These are phyloP conservation scores for Solanum sparsipilum DNA, from an alignment of 257 asterid species.

Conservation along the genomic window DNA sequence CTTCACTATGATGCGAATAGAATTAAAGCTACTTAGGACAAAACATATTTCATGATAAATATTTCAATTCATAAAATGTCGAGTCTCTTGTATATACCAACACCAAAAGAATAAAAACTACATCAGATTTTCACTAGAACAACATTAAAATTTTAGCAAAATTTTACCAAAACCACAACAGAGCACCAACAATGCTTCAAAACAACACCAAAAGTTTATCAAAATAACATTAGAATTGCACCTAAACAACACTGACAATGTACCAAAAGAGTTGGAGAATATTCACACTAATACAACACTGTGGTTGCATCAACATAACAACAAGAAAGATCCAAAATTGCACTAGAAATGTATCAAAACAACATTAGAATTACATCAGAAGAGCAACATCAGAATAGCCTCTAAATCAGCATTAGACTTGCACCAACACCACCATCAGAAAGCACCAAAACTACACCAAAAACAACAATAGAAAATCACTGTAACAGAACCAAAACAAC, in stretches of 20 bases:
- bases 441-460: background rate
- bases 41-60: background rate
- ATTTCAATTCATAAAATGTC: background rate
- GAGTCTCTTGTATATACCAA: background rate
- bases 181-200: background rate
- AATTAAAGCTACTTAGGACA: background rate
- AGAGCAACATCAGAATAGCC: background rate
- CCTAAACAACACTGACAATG: background rate
- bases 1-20: background rate
- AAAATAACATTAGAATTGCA: too few species aligned
- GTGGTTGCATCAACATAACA: background rate
- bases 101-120: too few species aligned
- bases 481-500: background rate
- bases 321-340: background rate
- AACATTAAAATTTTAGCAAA: background rate
- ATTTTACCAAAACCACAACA: background rate
- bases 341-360: background rate
- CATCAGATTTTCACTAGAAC: background rate
- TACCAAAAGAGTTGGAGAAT: background rate
- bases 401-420: background rate
- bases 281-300: background rate
- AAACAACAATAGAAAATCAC: too few species aligned
- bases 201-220: background rate
- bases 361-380: background rate
- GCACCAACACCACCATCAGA: background rate